Evolutionary conservation across 768 basidiomycete species (phyloP), one percentile per base, ranked within the genome.

Genomic region (Russula abietina): DNA sequence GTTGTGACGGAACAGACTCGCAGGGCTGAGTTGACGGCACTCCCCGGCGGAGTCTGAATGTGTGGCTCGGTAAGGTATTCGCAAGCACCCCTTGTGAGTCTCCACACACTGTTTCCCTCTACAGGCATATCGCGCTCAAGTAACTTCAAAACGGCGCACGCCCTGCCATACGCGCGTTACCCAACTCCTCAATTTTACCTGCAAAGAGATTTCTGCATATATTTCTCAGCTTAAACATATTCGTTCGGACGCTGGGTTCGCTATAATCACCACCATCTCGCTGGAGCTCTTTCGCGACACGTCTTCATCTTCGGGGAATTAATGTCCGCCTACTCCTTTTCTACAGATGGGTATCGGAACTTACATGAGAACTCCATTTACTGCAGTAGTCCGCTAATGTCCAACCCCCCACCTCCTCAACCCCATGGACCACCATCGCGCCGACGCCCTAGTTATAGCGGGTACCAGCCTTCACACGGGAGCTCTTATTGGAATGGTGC

Each of bases 401-500:
- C 39, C 51, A 56, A 69, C 65, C 26, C 51, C 67, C 79, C 79
- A 59, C 77, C 76, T 66, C 77, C 80, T 48, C 79, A 80, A 49
- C 82, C 86, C 55, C 80, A 83, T 54, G 74, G 75, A 43, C 68
- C 80, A 43, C 68, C 80, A 38, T 72, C 80, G 63, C 75, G 80
- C 45, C 75, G 78, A 60, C 76, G 73, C 61, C 50, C 67, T 17
- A 68, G 78, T 30, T 83, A 83, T 67, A 81, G 86, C 68, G 79
- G 78, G 55, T 85, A 84, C 70, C 74, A 76, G 33, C 78, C 81
- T 32, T 71, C 76, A 61, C 75, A 75, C 28, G 68, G 75, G 43
- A 64, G 70, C 12, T 67, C 74, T 19, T 67, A 78, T 67, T 78
- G 66, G 26, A 67, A 78, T 59, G 78, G 77, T 39, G 71, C 75